Evolutionary conservation across 75 land plant species (phyloP).

Genomic region (Isoetes taiwanensis): DNA sequence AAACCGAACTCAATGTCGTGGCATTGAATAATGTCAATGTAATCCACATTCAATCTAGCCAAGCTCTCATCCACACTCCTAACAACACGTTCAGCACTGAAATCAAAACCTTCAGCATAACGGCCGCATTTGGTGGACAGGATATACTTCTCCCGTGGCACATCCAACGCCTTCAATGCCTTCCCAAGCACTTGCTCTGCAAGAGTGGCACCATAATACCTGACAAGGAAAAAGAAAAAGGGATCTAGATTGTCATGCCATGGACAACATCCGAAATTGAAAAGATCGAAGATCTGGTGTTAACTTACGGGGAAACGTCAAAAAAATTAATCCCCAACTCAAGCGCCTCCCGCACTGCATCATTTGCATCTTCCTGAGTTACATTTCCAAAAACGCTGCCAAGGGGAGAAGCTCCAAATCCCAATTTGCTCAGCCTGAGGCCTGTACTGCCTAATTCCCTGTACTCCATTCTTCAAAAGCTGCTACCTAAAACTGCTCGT

Average conservation of each 20-base stretch:
- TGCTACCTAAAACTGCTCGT: too few species aligned
- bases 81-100: constrained; percentile 85
- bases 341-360: constrained; percentile 59
- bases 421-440: constrained; percentile 57
- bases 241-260: too few species aligned
- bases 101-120: constrained; percentile 85
- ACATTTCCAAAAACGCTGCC: constrained; percentile 78
- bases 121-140: constrained; percentile 94
- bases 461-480: constrained; percentile 33
- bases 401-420: constrained; percentile 94
- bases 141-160: constrained; percentile 53
- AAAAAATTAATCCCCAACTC: constrained; percentile 84
- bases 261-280: background rate
- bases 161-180: constrained; percentile 39
- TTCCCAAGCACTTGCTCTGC: constrained; percentile 81
- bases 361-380: constrained; percentile 55
- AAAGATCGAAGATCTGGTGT: background rate
- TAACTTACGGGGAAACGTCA: constrained; percentile 86
- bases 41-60: constrained; percentile 57
- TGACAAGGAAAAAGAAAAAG: too few species aligned
- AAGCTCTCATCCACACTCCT: constrained; percentile 89
- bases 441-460: constrained; percentile 70
- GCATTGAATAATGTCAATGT: constrained; percentile 86
- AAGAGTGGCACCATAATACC: constrained; percentile 85
- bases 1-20: constrained; percentile 94